Conservation (phyloP, 257 asterid species). For the Leonotis leonurus region DNA sequence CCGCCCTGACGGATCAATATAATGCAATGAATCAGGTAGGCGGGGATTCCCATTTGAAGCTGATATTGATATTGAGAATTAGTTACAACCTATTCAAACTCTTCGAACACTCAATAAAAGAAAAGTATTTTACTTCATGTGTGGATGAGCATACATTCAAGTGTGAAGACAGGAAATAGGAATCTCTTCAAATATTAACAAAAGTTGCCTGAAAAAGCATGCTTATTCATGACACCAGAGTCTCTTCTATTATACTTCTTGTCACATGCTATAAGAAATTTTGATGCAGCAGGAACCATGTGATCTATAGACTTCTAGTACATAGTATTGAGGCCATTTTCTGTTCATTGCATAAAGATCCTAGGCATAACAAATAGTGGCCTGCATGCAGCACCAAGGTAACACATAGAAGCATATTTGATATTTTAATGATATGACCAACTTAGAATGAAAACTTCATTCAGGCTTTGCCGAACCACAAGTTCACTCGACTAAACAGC, state of each 20-base stretch:
- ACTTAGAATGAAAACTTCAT: neutral
- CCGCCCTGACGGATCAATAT: slow-evolving; percentile 86
- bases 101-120: slow-evolving; percentile 1
- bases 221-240: slow-evolving; percentile 1
- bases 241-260: neutral
- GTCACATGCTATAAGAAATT: neutral
- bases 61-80: slow-evolving; percentile 32
- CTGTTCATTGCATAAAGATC: neutral
- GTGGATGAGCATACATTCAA: neutral
- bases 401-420: slow-evolving; percentile 1
- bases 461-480: neutral
- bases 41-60: slow-evolving; percentile 99
- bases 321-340: neutral
- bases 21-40: slow-evolving; percentile 91
- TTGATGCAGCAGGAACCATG: neutral
- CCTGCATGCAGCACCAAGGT: slow-evolving; percentile 8
- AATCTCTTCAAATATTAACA: neutral
- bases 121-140: neutral
- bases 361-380: neutral
- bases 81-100: slow-evolving; percentile 14
- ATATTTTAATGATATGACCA: slow-evolving; percentile 8
- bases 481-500: neutral
- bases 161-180: neutral
- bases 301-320: too few species aligned
- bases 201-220: neutral